Percentiles rank a stretch among this genome's conserved stretches.
These are phyloP conservation scores for Vigna radiata DNA, from an alignment of 306 rosid genomes.

Conservation along the genomic window DNA sequence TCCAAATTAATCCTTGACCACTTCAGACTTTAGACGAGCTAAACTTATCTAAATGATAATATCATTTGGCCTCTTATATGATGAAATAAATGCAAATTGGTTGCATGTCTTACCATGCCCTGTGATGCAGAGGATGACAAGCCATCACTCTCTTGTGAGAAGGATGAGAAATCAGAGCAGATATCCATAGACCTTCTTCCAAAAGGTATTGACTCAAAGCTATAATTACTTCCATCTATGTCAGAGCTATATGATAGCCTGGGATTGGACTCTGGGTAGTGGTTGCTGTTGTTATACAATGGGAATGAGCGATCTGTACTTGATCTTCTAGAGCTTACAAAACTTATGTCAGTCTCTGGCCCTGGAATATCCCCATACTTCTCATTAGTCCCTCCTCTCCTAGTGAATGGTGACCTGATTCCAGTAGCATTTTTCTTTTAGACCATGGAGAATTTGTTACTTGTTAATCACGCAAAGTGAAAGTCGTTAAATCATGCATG, in stretches of 20 bases:
- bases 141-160: slow-evolving; percentile 74
- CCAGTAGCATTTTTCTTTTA: slow-evolving; percentile 14
- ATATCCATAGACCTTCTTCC: slow-evolving; percentile 70
- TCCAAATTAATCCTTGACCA: no score
- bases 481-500: neutral
- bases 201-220: slow-evolving; percentile 64
- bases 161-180: slow-evolving; percentile 62
- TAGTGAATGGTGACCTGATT: slow-evolving; percentile 86
- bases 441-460: neutral
- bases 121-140: slow-evolving; percentile 57
- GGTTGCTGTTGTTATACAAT: slow-evolving; percentile 14
- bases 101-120: slow-evolving; percentile 55
- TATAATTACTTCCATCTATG: slow-evolving; percentile 55
- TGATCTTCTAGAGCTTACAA: slow-evolving; percentile 73
- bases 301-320: slow-evolving; percentile 74
- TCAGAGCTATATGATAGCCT: slow-evolving; percentile 69
- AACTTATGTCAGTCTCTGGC: slow-evolving; percentile 70
- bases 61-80: neutral
- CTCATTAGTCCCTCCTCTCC: slow-evolving; percentile 58
- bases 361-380: slow-evolving; percentile 54
- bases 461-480: slow-evolving; percentile 8
- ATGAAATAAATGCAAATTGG: slow-evolving; percentile 5
- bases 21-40: neutral
- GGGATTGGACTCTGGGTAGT: slow-evolving; percentile 55
- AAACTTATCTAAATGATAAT: neutral